Base-by-base conservation (phyloP, 257 asterid species). In the Coffea eugenioides region DNA sequence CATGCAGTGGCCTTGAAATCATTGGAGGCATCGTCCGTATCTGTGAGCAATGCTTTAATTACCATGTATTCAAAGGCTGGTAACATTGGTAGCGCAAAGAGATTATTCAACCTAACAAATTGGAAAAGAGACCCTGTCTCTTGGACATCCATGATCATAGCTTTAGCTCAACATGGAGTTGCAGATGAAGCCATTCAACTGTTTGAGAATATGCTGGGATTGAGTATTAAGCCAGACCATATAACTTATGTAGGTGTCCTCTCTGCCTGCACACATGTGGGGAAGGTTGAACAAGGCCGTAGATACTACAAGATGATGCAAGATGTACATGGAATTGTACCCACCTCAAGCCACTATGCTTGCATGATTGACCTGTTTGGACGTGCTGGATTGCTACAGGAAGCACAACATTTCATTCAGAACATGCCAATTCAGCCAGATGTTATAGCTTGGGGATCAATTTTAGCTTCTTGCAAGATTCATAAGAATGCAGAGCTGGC, bases 11-110 rank as follows among this genome's bases (percentile, higher is more conserved):
- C 98, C 27, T 56, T 90, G 67, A 95, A 90, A 84, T 82, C 87
- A 49, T 88, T 89, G 79, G 90, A 85, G 75, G 83, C 89, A 2
- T 85, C 80, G 31, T 88, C 95, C 25, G 80, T 85, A 71, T 95
- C 97, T 46, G 97, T 93, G 79, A 86, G 96, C 78, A 94, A 93
- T 79, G 94, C 97, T 34, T 79, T 93, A 67, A 93, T 95, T 41
- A 88, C 86, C 87, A 93, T 93, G 97, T 95, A 95, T 84, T 90
- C 97, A 16, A 94, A 91, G 79, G 87, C 97, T 23, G 98, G 98
- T 51, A 89, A 81, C 82, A 81, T 95, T 66, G 78, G n/a, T 36
- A 85, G 84, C 43, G 97, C 97, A 0, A 86, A 81, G 77, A 82
- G 86, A 76, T 86, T 90, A 36, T 95, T 93, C 75, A 8, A 71